Conservation (phyloP, 2,329 filamentous ascomycete species). For the Microdochium nivale region DNA sequence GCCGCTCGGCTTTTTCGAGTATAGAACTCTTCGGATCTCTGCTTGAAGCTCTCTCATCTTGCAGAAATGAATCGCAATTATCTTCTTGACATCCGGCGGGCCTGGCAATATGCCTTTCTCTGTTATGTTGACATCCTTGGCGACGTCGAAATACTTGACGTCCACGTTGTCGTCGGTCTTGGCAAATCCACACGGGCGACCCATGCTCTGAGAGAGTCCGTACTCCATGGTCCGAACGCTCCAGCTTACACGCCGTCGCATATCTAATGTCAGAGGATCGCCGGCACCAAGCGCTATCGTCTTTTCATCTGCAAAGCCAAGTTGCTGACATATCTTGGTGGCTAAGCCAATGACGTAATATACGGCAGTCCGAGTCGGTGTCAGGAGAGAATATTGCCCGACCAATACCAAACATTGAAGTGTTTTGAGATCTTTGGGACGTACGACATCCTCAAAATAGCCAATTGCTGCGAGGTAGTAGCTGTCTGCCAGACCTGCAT, state of each 20-base stretch:
- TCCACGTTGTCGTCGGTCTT: constrained; percentile 76
- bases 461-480: constrained; percentile 89
- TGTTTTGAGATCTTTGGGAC: constrained; percentile 82
- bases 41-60: constrained; percentile 83
- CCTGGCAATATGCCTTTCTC: constrained; percentile 64
- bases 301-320: constrained; percentile 81
- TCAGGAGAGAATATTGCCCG: constrained; percentile 84
- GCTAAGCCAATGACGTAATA: constrained; percentile 91
- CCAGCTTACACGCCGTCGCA: constrained; percentile 85
- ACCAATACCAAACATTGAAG: constrained; percentile 84
- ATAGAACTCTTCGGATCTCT: constrained; percentile 78
- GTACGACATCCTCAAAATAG: constrained; percentile 72
- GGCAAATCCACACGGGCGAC: constrained; percentile 77
- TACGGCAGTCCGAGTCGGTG: constrained; percentile 82
- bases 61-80: constrained; percentile 85
- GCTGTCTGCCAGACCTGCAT: constrained; percentile 88
- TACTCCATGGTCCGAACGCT: constrained; percentile 82
- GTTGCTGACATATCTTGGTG: constrained; percentile 77
- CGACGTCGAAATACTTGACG: constrained; percentile 74
- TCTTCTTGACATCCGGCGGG: constrained; percentile 71
- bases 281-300: constrained; percentile 63
- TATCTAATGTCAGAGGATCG: constrained; percentile 72
- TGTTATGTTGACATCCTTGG: constrained; percentile 78
- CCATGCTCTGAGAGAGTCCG: constrained; percentile 79
- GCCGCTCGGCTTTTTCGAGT: constrained; percentile 71